Conservation (phyloP, 805 yeast genomes). For the Jamesozyma piceae region DNA sequence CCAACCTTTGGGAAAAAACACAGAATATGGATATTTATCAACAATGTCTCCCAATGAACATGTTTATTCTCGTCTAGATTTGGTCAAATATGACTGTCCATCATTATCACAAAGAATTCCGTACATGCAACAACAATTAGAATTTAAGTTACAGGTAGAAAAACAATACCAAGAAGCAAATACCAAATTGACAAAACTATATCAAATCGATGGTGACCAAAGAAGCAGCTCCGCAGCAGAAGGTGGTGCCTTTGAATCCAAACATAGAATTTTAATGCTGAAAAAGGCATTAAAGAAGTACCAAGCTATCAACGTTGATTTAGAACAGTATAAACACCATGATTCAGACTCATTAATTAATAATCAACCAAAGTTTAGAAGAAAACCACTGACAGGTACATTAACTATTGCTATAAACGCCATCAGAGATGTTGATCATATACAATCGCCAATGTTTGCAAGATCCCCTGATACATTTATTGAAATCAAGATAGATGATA, state of each 20-base stretch:
- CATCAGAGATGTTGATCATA: constrained; percentile 85
- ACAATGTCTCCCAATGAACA: constrained; percentile 30
- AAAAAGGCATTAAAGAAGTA: constrained; percentile 78
- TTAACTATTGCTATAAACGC: constrained; percentile 65
- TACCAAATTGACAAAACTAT: constrained; percentile 76
- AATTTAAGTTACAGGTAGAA: constrained; percentile 89
- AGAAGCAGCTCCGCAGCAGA: constrained; percentile 80
- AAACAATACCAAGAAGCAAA: constrained; percentile 88
- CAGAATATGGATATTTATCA: constrained; percentile 30
- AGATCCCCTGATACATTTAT: constrained; percentile 74
- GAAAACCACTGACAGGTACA: constrained; percentile 77
- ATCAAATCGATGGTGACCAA: constrained; percentile 85
- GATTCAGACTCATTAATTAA: constrained; percentile 52
- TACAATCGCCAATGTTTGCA: constrained; percentile 71
- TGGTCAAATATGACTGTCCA: constrained; percentile 87
- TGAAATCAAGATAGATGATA: constrained; percentile 79
- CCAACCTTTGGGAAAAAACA: constrained; percentile 6
- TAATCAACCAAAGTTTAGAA: constrained; percentile 61
- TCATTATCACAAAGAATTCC: constrained; percentile 90
- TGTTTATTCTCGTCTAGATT: constrained; percentile 59
- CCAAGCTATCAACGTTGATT: constrained; percentile 73
- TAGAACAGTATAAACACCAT: constrained; percentile 46
- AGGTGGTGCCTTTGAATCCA: constrained; percentile 75
- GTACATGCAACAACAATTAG: constrained; percentile 89
- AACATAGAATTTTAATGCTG: constrained; percentile 74